phyloP scores from a whole-genome alignment of 306 rosid species.

The Abrus precatorius region DNA sequence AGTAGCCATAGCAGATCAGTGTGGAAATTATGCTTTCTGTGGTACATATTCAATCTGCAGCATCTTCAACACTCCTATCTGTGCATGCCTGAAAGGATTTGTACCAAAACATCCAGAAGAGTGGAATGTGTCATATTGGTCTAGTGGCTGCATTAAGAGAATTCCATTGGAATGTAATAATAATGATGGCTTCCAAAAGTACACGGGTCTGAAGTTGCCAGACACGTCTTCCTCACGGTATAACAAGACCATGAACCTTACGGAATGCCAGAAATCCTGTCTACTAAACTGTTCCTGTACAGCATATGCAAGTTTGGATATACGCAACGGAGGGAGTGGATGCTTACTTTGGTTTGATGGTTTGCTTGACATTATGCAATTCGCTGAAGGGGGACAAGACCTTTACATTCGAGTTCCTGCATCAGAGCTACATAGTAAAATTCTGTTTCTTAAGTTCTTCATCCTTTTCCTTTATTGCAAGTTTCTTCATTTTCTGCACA shows the following conservation, averaged over 20 bases:
- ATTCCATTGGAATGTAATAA: neutral
- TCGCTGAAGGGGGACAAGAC: conserved; percentile 43
- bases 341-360: conserved; percentile 46
- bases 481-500: too few relatives aligned
- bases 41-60: conserved; percentile 12
- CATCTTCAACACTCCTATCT: neutral
- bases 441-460: neutral
- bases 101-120: too few relatives aligned
- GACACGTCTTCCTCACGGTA: conserved; percentile 31
- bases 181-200: neutral
- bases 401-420: conserved; percentile 43
- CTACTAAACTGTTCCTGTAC: conserved; percentile 39
- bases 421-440: conserved; percentile 41
- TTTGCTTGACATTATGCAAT: conserved; percentile 37
- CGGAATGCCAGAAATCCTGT: conserved; percentile 36
- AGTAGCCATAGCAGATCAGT: neutral
- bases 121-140: neutral
- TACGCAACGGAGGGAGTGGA: conserved; percentile 40
- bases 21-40: neutral
- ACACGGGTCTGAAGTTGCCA: conserved; percentile 18
- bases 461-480: neutral
- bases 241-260: conserved; percentile 4
- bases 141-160: neutral
- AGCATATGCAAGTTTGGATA: neutral
- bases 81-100: conserved; percentile 21